A percentile compares a stretch with the other conserved stretches of the same genome.
Evolutionary conservation across 768 basidiomycete species (phyloP).

Genomic region (Suillus decipiens): DNA sequence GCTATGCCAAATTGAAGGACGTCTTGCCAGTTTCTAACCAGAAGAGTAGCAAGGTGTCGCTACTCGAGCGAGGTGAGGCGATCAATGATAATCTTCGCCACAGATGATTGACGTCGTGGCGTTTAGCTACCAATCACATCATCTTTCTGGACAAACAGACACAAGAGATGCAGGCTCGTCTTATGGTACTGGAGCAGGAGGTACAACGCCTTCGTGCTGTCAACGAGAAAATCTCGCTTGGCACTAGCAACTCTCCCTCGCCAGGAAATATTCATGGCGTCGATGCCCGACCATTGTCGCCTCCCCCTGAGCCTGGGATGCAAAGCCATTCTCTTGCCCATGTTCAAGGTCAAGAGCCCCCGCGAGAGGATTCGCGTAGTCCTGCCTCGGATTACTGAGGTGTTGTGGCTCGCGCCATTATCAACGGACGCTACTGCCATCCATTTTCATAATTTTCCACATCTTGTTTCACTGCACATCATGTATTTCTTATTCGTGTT

Average conservation of each 20-base stretch:
- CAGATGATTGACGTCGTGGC: constrained; percentile 9
- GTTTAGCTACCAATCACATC: constrained; percentile 78
- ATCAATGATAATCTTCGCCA: constrained; percentile 15
- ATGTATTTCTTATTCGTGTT: constrained; percentile 36
- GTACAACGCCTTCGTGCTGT: constrained; percentile 68
- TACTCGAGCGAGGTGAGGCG: constrained; percentile 79
- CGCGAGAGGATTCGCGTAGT: constrained; percentile 61
- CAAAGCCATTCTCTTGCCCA: constrained; percentile 52
- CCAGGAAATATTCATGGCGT: constrained; percentile 44
- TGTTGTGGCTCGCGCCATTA: constrained; percentile 20
- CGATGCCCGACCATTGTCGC: constrained; percentile 58
- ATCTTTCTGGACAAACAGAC: constrained; percentile 70
- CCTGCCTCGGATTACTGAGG: constrained; percentile 35
- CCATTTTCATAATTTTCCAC: constrained; percentile 36
- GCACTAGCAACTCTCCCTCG: constrained; percentile 55
- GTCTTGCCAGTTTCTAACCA: constrained; percentile 86
- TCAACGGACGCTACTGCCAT: constrained; percentile 30
- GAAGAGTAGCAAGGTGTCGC: constrained; percentile 88
- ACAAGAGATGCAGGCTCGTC: constrained; percentile 68
- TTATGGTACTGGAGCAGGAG: constrained; percentile 67
- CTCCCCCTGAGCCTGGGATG: constrained; percentile 58
- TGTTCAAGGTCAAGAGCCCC: constrained; percentile 59
- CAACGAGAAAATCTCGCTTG: constrained; percentile 84
- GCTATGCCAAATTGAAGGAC: constrained; percentile 86
- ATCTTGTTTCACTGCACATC: constrained; percentile 33